phyloP scores from a whole-genome alignment of 352 stramenopile species.

The Globisporangium cystogenes region DNA sequence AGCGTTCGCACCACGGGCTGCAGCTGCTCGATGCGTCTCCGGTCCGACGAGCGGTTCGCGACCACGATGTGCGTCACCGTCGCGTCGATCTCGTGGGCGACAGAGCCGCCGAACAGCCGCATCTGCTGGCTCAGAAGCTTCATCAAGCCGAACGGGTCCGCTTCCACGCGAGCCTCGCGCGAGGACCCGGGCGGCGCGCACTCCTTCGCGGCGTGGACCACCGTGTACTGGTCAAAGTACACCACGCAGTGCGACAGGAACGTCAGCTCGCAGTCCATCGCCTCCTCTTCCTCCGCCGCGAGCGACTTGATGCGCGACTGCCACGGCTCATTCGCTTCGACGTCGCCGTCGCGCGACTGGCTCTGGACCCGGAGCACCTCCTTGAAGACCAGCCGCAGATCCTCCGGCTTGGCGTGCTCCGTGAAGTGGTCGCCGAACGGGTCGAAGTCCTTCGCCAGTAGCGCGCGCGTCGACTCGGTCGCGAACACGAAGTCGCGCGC shows the following conservation, averaged over 20 bases:
- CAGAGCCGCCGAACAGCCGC: constrained; percentile 41
- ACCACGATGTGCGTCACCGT: constrained; percentile 67
- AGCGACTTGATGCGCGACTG: constrained; percentile 35
- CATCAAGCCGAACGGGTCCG: constrained; percentile 25
- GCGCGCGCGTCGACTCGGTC: constrained; percentile 39
- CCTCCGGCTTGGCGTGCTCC: constrained; percentile 33
- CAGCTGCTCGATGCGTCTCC: constrained; percentile 27
- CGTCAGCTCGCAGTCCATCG: constrained; percentile 62
- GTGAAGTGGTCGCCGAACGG: constrained; percentile 72
- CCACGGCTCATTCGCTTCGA: constrained; percentile 24
- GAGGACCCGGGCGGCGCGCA: neutral
- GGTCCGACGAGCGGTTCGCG: constrained; percentile 11
- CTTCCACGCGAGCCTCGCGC: constrained; percentile 6
- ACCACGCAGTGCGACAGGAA: constrained; percentile 72
- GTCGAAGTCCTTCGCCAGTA: constrained; percentile 70
- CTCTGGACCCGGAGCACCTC: constrained; percentile 20
- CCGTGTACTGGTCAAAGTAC: constrained; percentile 42
- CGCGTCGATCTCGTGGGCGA: constrained; percentile 32
- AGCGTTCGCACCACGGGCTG: constrained; percentile 38
- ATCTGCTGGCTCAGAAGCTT: constrained; percentile 59
- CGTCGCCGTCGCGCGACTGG: neutral
- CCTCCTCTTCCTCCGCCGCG: constrained; percentile 54
- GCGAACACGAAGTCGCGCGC: constrained; percentile 68
- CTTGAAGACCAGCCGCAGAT: constrained; percentile 46
- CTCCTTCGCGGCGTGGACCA: constrained; percentile 7